Percentiles rank a stretch among this genome's conserved stretches.
These are phyloP conservation scores for Sordariomycetes sp. DNA, from an alignment of 2,329 filamentous ascomycete genomes.

Conservation along the genomic window DNA sequence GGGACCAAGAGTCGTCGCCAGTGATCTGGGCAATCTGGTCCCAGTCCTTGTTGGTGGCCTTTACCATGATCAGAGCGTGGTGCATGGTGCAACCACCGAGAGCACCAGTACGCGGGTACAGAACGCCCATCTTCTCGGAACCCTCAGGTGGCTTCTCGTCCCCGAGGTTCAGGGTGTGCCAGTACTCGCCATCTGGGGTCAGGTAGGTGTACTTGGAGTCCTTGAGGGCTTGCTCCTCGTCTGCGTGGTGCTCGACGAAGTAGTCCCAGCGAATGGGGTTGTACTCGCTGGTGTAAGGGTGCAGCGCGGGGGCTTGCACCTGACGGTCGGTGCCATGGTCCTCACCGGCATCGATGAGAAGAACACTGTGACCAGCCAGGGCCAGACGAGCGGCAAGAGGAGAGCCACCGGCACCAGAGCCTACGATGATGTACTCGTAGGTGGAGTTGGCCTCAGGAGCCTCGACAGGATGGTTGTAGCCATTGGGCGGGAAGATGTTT, in stretches of 20 bases:
- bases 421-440: slow-evolving; percentile 52
- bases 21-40: slow-evolving; percentile 46
- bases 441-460: slow-evolving; percentile 7
- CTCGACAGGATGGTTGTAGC: slow-evolving; percentile 6
- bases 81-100: slow-evolving; percentile 47
- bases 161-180: slow-evolving; percentile 1
- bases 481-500: slow-evolving; percentile 5
- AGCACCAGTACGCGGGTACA: slow-evolving; percentile 36
- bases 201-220: slow-evolving; percentile 26
- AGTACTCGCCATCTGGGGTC: slow-evolving; percentile 7
- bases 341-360: slow-evolving; percentile 53
- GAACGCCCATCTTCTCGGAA: slow-evolving; percentile 29
- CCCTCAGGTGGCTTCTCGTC: slow-evolving; percentile 23
- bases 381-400: slow-evolving; percentile 50
- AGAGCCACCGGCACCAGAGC: slow-evolving; percentile 51
- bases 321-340: slow-evolving; percentile 40
- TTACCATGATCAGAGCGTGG: slow-evolving; percentile 46
- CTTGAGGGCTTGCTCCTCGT: slow-evolving; percentile 26
- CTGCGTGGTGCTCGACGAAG: slow-evolving; percentile 47
- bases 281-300: slow-evolving; percentile 38
- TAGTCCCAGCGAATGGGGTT: slow-evolving; percentile 45
- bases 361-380: slow-evolving; percentile 46
- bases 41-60: slow-evolving; percentile 8
- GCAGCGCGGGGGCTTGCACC: slow-evolving; percentile 38
- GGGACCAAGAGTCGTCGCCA: slow-evolving; percentile 49